Evolutionary conservation across 2,329 filamentous ascomycete species (phyloP), one percentile per base, ranked within the genome.

Genomic region (Nemania abortiva): DNA sequence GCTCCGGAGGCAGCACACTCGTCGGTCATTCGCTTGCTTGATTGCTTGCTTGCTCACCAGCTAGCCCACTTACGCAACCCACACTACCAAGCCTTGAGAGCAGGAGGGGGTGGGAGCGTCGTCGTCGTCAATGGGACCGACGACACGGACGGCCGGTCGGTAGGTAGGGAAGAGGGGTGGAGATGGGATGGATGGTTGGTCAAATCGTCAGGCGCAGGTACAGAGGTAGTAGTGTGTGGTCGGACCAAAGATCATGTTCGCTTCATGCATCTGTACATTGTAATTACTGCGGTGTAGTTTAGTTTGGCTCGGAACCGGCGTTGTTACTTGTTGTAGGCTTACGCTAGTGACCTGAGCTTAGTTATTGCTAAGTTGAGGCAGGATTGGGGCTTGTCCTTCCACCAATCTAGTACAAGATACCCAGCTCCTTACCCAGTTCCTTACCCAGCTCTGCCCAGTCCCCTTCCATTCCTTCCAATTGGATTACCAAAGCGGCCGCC

Each of bases 1-100:
- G 68, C 57, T 63, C 65, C 67, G 68, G 65, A 49, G 24, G 34
- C 13, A 54, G 18, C 29, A 22, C 39, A 50, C 61, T 47, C 58
- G 34, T 27, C 24, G 34, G 34, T 37, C 7, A 52, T 42, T 59
- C 7, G 31, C 49, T 47, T 31, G 50, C 20, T 52, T 31, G 34
- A n/a, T n/a, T n/a, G 45, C 45, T 50, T 42, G 50, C 20, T 52
- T 31, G 34, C 45, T 24, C n/a, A 20, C 47, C 27, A 27, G 24
- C 24, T 2, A 27, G 24, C 24, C 2, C 24, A 27, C 24, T 27
- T 27, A 27, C 24, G 24, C 24, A 31, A 45, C 45, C 47, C 54
- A 66, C 57, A 60, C 49, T 24, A 55, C 45, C 29, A 37, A 37
- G 42, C 22, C 10, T 20, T 15, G 31, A 42, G 61, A 27, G 24